Percentiles rank a stretch among this genome's conserved stretches.
These are phyloP conservation scores for Bifiguratus adelaidae DNA, from an alignment of 192 early-diverging fungal species.

Conservation along the genomic window DNA sequence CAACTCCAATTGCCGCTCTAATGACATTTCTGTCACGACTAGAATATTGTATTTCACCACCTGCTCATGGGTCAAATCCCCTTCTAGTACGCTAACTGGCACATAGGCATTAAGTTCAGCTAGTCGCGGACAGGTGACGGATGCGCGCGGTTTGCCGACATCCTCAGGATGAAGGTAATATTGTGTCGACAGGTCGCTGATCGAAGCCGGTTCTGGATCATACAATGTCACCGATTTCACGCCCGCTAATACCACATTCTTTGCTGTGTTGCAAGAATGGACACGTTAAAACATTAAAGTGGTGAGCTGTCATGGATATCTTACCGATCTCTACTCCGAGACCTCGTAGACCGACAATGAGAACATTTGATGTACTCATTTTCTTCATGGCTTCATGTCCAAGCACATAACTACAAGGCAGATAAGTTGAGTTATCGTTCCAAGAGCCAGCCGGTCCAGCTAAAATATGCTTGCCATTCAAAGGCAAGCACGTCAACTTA, in stretches of 20 bases:
- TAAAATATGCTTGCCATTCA: no score
- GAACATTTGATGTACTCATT: slow-evolving; percentile 93
- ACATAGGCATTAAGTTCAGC: slow-evolving; percentile 97
- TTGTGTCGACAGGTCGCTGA: slow-evolving; percentile 85
- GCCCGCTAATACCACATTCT: slow-evolving; percentile 96
- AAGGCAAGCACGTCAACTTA: slow-evolving; percentile 52
- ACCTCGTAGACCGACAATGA: slow-evolving; percentile 92
- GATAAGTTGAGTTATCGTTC: no score
- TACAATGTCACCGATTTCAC: slow-evolving; percentile 97
- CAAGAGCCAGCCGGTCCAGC: no score
- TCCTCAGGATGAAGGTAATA: slow-evolving; percentile 83
- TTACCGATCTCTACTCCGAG: slow-evolving; percentile 96
- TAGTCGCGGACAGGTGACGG: slow-evolving; percentile 63
- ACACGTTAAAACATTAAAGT: background rate
- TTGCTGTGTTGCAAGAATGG: slow-evolving; percentile 44
- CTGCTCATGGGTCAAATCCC: slow-evolving; percentile 57
- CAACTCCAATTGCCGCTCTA: slow-evolving; percentile 71
- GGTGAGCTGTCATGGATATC: background rate
- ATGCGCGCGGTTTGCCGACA: slow-evolving; percentile 77
- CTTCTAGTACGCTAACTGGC: slow-evolving; percentile 76
- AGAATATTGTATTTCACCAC: slow-evolving; percentile 51
- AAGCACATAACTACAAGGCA: slow-evolving; percentile 60
- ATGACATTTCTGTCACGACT: slow-evolving; percentile 75
- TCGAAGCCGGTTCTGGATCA: slow-evolving; percentile 64
- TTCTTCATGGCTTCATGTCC: slow-evolving; percentile 96